These are phyloP conservation scores for Casuarina cunninghamiana DNA, from an alignment of 306 rosid species.

Conservation along the genomic window DNA sequence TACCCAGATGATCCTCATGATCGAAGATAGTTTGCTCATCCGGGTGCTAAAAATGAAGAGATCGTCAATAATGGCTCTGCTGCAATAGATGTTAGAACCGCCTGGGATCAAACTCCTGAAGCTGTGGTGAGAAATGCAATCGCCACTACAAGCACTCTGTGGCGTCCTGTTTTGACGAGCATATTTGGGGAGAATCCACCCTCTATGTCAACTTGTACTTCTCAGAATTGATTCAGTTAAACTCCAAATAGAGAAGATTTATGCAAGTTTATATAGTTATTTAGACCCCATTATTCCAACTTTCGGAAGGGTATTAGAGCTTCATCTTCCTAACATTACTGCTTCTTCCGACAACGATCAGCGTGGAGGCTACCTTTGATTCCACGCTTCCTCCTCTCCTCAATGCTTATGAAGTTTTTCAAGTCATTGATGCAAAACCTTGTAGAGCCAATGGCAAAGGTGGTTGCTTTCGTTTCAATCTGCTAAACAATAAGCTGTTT, in stretches of 20 bases:
- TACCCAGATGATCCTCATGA: slow-evolving; percentile 42
- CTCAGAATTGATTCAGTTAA: slow-evolving; percentile 35
- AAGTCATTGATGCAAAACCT: slow-evolving; percentile 20
- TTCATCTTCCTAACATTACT: slow-evolving; percentile 31
- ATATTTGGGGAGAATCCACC: neutral
- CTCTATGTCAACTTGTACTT: slow-evolving; percentile 44
- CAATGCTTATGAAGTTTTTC: slow-evolving; percentile 47
- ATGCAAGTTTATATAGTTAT: slow-evolving; percentile 29
- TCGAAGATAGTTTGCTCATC: slow-evolving; percentile 33
- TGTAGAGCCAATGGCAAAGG: slow-evolving; percentile 33
- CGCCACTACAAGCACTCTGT: neutral
- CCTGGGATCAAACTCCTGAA: slow-evolving; percentile 50
- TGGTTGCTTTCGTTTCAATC: slow-evolving; percentile 11
- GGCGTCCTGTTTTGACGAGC: neutral
- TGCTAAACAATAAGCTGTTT: no score
- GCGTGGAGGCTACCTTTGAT: slow-evolving; percentile 21
- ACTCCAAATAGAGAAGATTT: slow-evolving; percentile 28
- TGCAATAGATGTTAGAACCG: slow-evolving; percentile 6
- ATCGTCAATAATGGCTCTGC: slow-evolving; percentile 26
- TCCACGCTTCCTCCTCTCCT: slow-evolving; percentile 53
- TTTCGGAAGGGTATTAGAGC: slow-evolving; percentile 34
- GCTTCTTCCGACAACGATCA: slow-evolving; percentile 31
- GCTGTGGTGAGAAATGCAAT: slow-evolving; percentile 32
- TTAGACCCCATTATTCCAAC: slow-evolving; percentile 37
- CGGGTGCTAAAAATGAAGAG: neutral